A percentile compares a stretch with the other conserved stretches of the same genome.
These are phyloP conservation scores for Globisporangium iwayamae DNA, from an alignment of 352 stramenopile species.

Conservation along the genomic window DNA sequence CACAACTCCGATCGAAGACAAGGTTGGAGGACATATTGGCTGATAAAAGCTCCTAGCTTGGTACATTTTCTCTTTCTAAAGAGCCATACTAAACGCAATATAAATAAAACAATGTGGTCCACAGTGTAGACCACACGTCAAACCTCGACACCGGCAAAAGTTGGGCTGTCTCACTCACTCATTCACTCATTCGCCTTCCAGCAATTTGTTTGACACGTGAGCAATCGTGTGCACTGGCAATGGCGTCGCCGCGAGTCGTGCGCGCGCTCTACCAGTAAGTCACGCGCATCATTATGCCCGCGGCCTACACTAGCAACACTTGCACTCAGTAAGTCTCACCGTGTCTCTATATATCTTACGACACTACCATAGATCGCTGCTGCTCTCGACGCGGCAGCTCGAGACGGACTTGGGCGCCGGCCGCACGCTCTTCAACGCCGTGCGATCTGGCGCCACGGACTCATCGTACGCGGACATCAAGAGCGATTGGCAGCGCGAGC, in stretches of 20 bases:
- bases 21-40: not conserved
- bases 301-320: too few species aligned
- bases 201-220: conserved; percentile 4
- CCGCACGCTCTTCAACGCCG: conserved; percentile 51
- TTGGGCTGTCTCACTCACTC: too few species aligned
- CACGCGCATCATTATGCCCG: not conserved
- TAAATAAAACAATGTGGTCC: not conserved
- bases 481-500: conserved; percentile 73
- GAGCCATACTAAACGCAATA: not conserved
- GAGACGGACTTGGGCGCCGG: conserved; percentile 44
- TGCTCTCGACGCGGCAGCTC: conserved; percentile 54
- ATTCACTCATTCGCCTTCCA: not conserved
- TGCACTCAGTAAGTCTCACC: not conserved
- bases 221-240: not conserved
- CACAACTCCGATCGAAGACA: too few species aligned
- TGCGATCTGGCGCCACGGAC: conserved; percentile 60
- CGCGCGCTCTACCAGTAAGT: conserved; percentile 40
- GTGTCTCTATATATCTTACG: not conserved
- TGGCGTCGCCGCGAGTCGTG: conserved; percentile 27
- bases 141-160: not conserved
- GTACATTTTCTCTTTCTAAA: not conserved
- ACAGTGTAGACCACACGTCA: not conserved
- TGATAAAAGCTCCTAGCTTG: not conserved
- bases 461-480: conserved; percentile 59
- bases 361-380: conserved; percentile 30